These are phyloP conservation scores for Adenanthera pavonina DNA, from an alignment of 306 rosid genomes.

Conservation along the genomic window DNA sequence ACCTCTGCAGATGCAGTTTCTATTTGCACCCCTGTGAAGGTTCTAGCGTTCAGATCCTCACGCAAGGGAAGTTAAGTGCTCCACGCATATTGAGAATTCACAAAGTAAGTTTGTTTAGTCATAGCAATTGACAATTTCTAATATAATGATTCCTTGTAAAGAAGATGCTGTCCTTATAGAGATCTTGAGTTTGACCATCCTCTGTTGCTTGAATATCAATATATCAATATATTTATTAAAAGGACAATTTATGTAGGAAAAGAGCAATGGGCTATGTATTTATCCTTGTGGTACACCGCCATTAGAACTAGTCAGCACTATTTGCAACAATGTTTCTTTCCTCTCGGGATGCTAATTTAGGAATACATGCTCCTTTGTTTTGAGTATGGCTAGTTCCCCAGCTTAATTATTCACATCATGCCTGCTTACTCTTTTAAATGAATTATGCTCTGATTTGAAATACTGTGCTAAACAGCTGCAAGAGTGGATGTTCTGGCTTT, in stretches of 20 bases:
- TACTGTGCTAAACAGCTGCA: not conserved
- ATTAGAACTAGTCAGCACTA: not conserved
- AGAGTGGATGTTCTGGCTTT: not conserved
- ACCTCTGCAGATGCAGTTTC: conserved; percentile 84
- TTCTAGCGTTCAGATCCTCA: conserved; percentile 81
- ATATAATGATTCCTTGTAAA: conserved; percentile 10
- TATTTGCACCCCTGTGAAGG: conserved; percentile 96
- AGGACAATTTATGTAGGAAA: not conserved
- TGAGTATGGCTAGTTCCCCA: not conserved
- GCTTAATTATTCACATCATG: not conserved
- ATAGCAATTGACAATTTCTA: conserved; percentile 22
- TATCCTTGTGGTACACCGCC: not conserved
- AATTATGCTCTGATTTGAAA: conserved; percentile 13
- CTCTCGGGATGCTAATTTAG: not conserved
- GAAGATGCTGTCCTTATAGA: not conserved
- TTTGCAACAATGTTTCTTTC: not conserved
- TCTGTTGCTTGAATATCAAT: not conserved
- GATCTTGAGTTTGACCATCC: not conserved
- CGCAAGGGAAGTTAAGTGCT: conserved; percentile 98
- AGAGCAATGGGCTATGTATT: not conserved
- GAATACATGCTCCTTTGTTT: not conserved
- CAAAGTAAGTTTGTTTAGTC: conserved; percentile 64
- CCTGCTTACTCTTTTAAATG: not conserved
- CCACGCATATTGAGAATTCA: conserved; percentile 96
- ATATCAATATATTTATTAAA: not conserved